These are phyloP conservation scores for Adenanthera pavonina DNA, from an alignment of 306 rosid species.

Conservation along the genomic window DNA sequence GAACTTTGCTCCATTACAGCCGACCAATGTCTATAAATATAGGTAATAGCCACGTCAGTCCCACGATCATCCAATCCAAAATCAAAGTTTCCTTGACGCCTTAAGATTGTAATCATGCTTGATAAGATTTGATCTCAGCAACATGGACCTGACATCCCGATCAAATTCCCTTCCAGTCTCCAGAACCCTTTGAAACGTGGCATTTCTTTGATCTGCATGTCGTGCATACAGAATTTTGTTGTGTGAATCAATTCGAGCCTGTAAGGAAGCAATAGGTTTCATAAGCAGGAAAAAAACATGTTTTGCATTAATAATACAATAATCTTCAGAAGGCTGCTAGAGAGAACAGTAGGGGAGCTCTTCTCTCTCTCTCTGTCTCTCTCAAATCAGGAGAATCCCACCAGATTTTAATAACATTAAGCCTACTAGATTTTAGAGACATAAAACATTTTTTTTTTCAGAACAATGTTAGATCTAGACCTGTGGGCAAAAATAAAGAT, in stretches of 20 bases:
- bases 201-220: constrained; percentile 97
- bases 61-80: constrained; percentile 28
- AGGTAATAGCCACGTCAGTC: constrained; percentile 28
- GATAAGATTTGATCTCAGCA: constrained; percentile 88
- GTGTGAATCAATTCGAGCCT: constrained; percentile 99
- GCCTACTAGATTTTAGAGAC: not conserved
- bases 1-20: constrained; percentile 29
- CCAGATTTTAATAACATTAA: not conserved
- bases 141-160: constrained; percentile 84
- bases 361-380: not conserved
- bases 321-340: not conserved
- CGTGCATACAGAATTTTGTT: constrained; percentile 94
- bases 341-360: not conserved
- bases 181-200: constrained; percentile 91
- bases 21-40: constrained; percentile 25
- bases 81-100: constrained; percentile 75
- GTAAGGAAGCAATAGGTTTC: constrained; percentile 43
- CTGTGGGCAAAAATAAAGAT: not conserved
- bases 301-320: constrained; percentile 1
- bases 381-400: not conserved
- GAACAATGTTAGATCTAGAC: not conserved
- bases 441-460: not conserved
- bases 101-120: constrained; percentile 78
- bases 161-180: constrained; percentile 86
- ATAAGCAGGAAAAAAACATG: constrained; percentile 9